These are phyloP conservation scores for Andrographis paniculata DNA, from an alignment of 305 asterid species.

Conservation along the genomic window DNA sequence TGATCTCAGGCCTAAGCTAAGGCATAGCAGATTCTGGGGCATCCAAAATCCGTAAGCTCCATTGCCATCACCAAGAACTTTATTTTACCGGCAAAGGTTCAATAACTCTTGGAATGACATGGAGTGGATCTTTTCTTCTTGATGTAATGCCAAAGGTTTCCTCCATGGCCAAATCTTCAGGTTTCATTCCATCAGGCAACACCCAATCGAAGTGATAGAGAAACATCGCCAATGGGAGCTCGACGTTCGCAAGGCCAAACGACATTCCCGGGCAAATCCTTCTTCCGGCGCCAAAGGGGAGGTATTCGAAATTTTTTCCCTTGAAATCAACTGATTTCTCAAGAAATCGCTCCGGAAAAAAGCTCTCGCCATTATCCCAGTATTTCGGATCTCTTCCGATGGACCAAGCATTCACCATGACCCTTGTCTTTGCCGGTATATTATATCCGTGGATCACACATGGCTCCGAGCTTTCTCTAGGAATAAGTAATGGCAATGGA, in stretches of 20 bases:
- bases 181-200: not conserved
- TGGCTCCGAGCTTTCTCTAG: not conserved
- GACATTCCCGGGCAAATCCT: not conserved
- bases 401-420: conserved; percentile 1
- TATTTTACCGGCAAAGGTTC: not conserved
- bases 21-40: too few relatives aligned
- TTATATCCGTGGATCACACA: conserved; percentile 1
- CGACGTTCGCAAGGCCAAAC: not conserved
- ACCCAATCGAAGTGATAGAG: conserved; percentile 1
- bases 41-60: too few relatives aligned
- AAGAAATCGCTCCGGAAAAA: not conserved
- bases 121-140: not conserved
- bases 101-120: not conserved
- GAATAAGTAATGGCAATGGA: not conserved
- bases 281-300: conserved; percentile 5
- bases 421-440: not conserved
- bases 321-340: not conserved
- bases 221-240: not conserved
- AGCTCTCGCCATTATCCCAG: not conserved
- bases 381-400: not conserved
- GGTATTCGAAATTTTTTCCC: not conserved
- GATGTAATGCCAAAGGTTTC: not conserved
- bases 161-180: not conserved
- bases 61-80: too few relatives aligned
- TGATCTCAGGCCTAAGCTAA: too few relatives aligned